Base-by-base conservation (phyloP, 2,329 filamentous ascomycete genomes). In the Trichophyton mentagrophytes region DNA sequence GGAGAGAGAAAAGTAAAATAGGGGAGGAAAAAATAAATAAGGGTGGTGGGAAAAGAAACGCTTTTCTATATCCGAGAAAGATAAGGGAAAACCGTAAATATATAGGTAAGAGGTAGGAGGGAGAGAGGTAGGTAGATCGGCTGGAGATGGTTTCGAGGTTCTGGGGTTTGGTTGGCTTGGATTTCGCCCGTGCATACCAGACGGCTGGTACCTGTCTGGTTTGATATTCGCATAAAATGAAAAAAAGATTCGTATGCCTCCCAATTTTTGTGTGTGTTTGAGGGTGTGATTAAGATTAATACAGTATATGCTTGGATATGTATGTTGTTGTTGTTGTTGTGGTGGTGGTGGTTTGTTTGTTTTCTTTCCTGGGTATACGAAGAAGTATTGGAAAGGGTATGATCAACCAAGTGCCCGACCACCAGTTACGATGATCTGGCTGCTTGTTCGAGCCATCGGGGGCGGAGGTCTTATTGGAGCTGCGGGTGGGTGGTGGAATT, bases 351-450 rank as follows among this genome's bases (percentile, higher is more conserved):
- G n/a, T 46, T 20, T 20, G n/a, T 22, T 47, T 47, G 9, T 22
- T 47, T 53, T 53, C 27, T 33, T 30, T 27, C 15, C 49, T 25
- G 7, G 55, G 55, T 27, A 25, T 22, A 40, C 6, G 25, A 27
- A 6, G 25, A 58, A 44, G 17, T 58, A 22, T 13, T 27, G 20
- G 25, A 25, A n/a, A 17, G 33, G 25, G 57, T 44, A 22, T 20
- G 40, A 69, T 66, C 67, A 72, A 47, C 71, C 70, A 57, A 75
- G 61, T 13, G 73, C 71, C 62, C 73, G 71, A 58, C 72, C 73
- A 57, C 74, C 74, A 56, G 72, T 76, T 57, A 76, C 65, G 55
- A 78, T 76, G 25, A 71, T 70, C 57, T 75, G 74, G 59, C 69
- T 73, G 56, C 66, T 72, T 11, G 71, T 67, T 58, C 73, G 70